Conservation (phyloP, 768 basidiomycete genomes). For the Boletus huronensis region DNA sequence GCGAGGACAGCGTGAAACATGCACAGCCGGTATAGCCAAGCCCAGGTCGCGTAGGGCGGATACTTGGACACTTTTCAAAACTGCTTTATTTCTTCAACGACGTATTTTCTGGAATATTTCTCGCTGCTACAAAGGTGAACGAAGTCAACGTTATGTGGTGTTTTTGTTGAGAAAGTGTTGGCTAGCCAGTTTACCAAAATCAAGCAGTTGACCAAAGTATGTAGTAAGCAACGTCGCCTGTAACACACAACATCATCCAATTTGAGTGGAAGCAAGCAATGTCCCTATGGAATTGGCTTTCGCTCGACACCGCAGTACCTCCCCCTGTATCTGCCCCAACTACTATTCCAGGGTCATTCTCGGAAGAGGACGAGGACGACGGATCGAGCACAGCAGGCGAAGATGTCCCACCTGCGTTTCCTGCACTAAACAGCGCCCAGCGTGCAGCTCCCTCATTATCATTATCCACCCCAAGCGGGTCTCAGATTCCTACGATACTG, state of each 20-base stretch:
- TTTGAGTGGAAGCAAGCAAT: background rate
- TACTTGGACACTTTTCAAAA: no score
- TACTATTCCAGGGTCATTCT: constrained; percentile 24
- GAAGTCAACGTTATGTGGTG: no score
- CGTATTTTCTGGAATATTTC: no score
- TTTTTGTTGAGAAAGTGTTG: no score
- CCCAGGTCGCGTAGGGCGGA: background rate
- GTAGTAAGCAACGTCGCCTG: no score
- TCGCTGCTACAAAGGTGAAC: no score
- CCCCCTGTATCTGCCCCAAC: background rate
- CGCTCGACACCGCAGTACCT: constrained; percentile 28
- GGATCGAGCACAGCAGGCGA: constrained; percentile 39
- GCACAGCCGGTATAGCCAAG: background rate
- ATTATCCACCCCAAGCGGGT: background rate
- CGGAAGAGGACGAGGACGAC: constrained; percentile 33
- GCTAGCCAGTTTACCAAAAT: no score
- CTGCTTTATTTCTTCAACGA: no score
- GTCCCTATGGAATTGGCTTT: constrained; percentile 59
- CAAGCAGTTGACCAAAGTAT: no score
- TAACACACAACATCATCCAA: no score
- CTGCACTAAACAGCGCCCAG: constrained; percentile 68
- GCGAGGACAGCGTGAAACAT: background rate
- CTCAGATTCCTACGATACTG: constrained; percentile 32
- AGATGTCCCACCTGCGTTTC: constrained; percentile 71
- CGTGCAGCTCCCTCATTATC: constrained; percentile 38